phyloP scores from a whole-genome alignment of 2,329 filamentous ascomycete genomes.

The Dothideomycetes sp. region DNA sequence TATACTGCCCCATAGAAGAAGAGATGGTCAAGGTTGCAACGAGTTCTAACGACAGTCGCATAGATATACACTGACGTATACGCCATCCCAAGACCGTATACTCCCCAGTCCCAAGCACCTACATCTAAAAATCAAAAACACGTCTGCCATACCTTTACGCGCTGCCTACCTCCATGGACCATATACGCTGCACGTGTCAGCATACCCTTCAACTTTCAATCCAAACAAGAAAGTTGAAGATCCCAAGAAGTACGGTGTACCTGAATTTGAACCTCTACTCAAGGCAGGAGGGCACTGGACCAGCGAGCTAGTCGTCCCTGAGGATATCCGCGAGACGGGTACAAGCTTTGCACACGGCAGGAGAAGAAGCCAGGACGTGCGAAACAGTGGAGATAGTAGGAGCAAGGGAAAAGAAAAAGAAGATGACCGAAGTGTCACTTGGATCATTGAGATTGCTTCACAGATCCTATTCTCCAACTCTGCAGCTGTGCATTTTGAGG shows the following conservation, averaged over 20 bases:
- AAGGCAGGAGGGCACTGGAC: conserved; percentile 87
- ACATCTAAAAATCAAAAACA: conserved; percentile 83
- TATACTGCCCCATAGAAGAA: neutral
- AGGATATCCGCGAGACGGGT: conserved; percentile 59
- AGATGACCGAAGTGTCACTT: conserved; percentile 53
- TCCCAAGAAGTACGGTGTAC: conserved; percentile 60
- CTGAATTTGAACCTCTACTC: conserved; percentile 90
- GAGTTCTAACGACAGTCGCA: neutral
- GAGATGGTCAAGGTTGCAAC: conserved; percentile 2
- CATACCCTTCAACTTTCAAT: conserved; percentile 73
- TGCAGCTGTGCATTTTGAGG: conserved; percentile 77
- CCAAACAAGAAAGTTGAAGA: conserved; percentile 68
- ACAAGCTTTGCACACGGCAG: conserved; percentile 17
- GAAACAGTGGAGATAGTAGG: conserved; percentile 8
- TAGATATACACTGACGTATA: conserved; percentile 79
- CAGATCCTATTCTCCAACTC: conserved; percentile 90
- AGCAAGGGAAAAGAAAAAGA: conserved; percentile 27
- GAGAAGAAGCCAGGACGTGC: conserved; percentile 25
- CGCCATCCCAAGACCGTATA: conserved; percentile 77
- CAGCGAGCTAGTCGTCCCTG: conserved; percentile 68
- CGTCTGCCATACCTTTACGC: conserved; percentile 76
- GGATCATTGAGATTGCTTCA: conserved; percentile 84
- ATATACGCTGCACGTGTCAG: conserved; percentile 79
- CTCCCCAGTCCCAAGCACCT: conserved; percentile 73
- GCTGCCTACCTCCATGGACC: conserved; percentile 95